Evolutionary conservation across 345 rosid species (phyloP), one percentile per base, ranked within the genome.

Genomic region (Noccaea bulbosa): DNA sequence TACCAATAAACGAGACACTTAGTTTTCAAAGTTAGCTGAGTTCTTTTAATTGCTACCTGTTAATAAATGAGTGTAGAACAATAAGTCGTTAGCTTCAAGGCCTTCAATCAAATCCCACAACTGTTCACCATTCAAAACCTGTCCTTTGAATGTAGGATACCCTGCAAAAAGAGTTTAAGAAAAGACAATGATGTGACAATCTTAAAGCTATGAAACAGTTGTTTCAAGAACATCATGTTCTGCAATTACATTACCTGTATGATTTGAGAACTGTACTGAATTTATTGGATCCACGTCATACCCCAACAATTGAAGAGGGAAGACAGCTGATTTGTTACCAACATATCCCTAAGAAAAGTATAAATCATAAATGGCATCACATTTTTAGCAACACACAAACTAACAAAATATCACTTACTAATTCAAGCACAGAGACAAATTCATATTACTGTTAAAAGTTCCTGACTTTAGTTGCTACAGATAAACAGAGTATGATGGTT

Each of bases 241-340:
- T 27, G 4, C 30, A 80, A 72, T 80, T 81, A 27, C 35, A 33
- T 83, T 83, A 86, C 99, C 99, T 67, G 99, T 94, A 78, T 91
- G 99, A 68, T 94, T 94, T 2, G 99, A 94, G 82, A 94, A 91
- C 76, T 94, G 99, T 16, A 94, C 99, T 1, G 99, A 94, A 82
- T 94, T 87, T 59, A 94, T 83, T 15, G 99, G 98, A 80, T 94
- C 98, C 62, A 94, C 97, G 80, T 94, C 99, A 70, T 82, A 94
- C 41, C 99, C 99, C 81, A 94, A 75, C 67, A 94, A 78, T 65
- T 94, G 98, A 52, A 94, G 93, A 75, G 98, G 98, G 56, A 94
- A 94, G 14, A 94, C 93, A 20, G 99, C 98, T 45, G 99, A 88
- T 73, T 94, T 94, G 79, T 94, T 94, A 49, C 99, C 99, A 61